Evolutionary conservation across 2,329 filamentous ascomycete species (phyloP), one percentile per base, ranked within the genome.

Genomic region (Fusarium nelsonii): DNA sequence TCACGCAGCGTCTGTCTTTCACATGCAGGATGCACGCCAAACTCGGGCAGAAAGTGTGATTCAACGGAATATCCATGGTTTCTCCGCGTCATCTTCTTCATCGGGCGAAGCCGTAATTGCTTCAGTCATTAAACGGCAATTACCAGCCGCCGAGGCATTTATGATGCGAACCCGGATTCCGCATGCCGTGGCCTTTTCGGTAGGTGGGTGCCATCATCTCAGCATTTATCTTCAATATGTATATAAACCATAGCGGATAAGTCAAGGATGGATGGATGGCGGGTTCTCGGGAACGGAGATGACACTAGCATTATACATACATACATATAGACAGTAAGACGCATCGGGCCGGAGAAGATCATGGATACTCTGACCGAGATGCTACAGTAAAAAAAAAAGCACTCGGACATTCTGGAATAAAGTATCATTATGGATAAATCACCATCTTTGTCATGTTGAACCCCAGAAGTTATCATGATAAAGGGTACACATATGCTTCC

Each of bases 181-280:
- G 68, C 59, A n/a, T 15, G 20, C 23, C 23, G 23, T 23, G 23
- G 33, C 45, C 30, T 10, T 48, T 36, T 49, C 15, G 30, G 63
- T 54, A 20, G 51, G 56, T 58, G 68, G 68, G 60, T 69, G 54
- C 59, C 45, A 63, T 66, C 64, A 71, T 48, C 51, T 71, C 68
- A 63, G 62, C 49, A 48, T 58, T 33, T 39, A 23, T 23, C 23
- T 23, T 26, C 36, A 53, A 30, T 33, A 26, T 49, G 23, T 36
- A 28, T 10, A 37, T 15, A 28, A 6, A 28, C 20, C 20, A 18
- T 37, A n/a, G 14, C n/a, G 8, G 36, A n/a, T n/a, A 10, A 30
- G 39, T 41, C 56, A 65, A 56, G 66, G 63, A 63, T 70, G 62
- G 65, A 54, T 62, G 30, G 52, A 23, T 23, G 23, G 23, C 51